Evolutionary conservation across 2,329 filamentous ascomycete genomes (phyloP).

Genomic region (Ascochyta viciae-villosae): DNA sequence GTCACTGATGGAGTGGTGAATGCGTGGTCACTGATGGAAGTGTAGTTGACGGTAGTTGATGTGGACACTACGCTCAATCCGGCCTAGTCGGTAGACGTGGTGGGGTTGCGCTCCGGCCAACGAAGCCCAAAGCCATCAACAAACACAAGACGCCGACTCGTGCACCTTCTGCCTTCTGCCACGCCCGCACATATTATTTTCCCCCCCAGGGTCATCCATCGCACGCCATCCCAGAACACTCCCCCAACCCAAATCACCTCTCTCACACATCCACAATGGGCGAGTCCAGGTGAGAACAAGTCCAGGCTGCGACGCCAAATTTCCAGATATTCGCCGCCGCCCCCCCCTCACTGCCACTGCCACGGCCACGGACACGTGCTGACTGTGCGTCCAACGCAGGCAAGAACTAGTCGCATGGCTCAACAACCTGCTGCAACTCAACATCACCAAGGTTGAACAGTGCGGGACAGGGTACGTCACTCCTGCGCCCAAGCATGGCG

Average conservation of each 20-base stretch:
- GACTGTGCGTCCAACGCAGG: slow-evolving; percentile 59
- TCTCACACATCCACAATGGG: slow-evolving; percentile 57
- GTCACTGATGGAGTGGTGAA: neutral
- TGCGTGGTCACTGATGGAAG: too few relatives aligned
- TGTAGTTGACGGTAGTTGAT: too few relatives aligned
- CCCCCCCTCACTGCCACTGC: slow-evolving; percentile 27
- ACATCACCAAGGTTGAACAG: slow-evolving; percentile 98
- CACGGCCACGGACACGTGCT: slow-evolving; percentile 13
- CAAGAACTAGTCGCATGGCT: slow-evolving; percentile 97
- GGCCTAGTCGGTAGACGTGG: slow-evolving; percentile 5
- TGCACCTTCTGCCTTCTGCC: slow-evolving; percentile 1
- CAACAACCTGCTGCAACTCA: slow-evolving; percentile 96
- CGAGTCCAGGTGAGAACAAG: slow-evolving; percentile 64
- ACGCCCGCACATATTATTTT: slow-evolving; percentile 6
- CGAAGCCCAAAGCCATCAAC: slow-evolving; percentile 28
- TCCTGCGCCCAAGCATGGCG: slow-evolving; percentile 13
- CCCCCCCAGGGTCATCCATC: slow-evolving; percentile 11
- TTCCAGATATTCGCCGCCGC: slow-evolving; percentile 29
- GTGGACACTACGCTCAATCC: neutral
- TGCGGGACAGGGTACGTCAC: slow-evolving; percentile 88
- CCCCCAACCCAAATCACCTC: slow-evolving; percentile 1
- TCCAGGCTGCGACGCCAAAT: slow-evolving; percentile 21
- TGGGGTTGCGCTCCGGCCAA: slow-evolving; percentile 26
- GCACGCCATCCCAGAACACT: slow-evolving; percentile 9
- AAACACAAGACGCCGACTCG: slow-evolving; percentile 32